phyloP scores from a whole-genome alignment of 2,329 filamentous ascomycete species.

The Nemania sp. region DNA sequence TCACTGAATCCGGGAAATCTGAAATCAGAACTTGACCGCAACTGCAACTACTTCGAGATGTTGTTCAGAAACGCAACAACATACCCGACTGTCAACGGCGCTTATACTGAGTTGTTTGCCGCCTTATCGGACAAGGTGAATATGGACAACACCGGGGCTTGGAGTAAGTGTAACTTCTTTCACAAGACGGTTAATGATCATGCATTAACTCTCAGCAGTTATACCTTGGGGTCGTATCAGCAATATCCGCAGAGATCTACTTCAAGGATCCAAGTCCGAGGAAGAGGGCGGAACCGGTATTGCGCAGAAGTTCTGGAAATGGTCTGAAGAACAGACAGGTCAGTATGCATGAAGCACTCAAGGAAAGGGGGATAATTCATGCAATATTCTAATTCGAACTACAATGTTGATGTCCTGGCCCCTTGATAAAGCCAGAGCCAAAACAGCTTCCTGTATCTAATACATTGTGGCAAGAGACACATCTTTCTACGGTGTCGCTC shows the following conservation, averaged over 20 bases:
- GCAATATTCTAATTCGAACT: too few relatives aligned
- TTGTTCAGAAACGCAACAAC: constrained; percentile 27
- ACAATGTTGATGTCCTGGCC: too few relatives aligned
- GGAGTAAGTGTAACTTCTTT: constrained; percentile 30
- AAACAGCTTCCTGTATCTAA: too few relatives aligned
- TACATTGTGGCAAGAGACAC: too few relatives aligned
- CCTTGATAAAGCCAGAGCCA: too few relatives aligned
- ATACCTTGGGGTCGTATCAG: constrained; percentile 51
- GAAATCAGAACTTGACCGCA: constrained; percentile 35
- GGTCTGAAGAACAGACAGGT: constrained; percentile 46
- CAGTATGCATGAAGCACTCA: constrained; percentile 30
- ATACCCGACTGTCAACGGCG: constrained; percentile 38
- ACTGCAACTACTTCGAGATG: constrained; percentile 25
- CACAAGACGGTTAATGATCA: background rate
- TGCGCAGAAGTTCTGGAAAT: constrained; percentile 48
- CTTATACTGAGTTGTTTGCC: constrained; percentile 48
- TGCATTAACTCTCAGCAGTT: constrained; percentile 34
- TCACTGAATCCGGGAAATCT: constrained; percentile 37
- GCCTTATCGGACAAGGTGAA: constrained; percentile 44
- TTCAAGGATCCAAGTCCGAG: constrained; percentile 36
- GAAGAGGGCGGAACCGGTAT: constrained; percentile 45
- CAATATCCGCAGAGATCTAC: constrained; percentile 40
- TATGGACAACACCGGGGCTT: constrained; percentile 37
- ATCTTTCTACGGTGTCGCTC: too few relatives aligned
- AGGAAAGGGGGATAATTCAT: too few relatives aligned